phyloP scores from a whole-genome alignment of 2,329 filamentous ascomycete species.

The Teratosphaeria viscida region DNA sequence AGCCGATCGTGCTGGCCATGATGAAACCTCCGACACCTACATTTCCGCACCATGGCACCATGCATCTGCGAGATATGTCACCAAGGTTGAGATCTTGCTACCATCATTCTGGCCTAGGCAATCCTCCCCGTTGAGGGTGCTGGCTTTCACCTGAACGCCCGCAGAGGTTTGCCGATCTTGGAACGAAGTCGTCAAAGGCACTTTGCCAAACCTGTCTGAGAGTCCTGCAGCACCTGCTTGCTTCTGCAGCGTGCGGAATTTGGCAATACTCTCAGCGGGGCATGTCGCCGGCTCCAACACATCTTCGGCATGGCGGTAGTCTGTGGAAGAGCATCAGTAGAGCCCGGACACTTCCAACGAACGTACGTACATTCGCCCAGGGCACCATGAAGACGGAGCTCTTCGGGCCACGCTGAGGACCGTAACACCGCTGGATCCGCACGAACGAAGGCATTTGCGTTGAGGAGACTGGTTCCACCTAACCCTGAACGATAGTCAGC shows the following conservation, averaged over 20 bases:
- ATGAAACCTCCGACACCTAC: background rate
- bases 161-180: background rate
- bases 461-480: background rate
- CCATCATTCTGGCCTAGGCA: background rate
- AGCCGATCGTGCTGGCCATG: background rate
- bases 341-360: background rate
- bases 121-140: background rate
- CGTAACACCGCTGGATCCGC: background rate
- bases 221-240: background rate
- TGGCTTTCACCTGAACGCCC: background rate
- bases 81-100: background rate
- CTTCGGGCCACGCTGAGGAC: background rate
- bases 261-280: background rate
- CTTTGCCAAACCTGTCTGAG: background rate
- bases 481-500: background rate
- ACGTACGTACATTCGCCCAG: background rate
- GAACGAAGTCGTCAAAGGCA: background rate
- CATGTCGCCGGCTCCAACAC: background rate
- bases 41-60: background rate
- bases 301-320: background rate
- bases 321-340: background rate
- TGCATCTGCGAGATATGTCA: background rate
- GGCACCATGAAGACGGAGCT: background rate
- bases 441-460: background rate
- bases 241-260: background rate